phyloP scores from a whole-genome alignment of 768 basidiomycete species.

The Clitopilus passeckerianus region DNA sequence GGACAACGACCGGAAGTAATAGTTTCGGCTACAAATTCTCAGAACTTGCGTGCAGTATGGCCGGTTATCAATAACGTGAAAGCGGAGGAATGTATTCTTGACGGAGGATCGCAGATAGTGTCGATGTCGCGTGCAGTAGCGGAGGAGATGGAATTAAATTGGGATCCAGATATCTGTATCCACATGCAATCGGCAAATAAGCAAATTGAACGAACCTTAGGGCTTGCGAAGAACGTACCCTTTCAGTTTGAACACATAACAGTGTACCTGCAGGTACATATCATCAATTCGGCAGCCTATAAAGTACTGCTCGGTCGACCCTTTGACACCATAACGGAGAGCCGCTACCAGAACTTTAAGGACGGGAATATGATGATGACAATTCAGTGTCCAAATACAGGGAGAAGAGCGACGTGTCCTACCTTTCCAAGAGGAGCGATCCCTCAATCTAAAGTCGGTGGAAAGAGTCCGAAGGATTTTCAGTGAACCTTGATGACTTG shows the following conservation, averaged over 20 bases:
- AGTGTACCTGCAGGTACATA: slow-evolving; percentile 10
- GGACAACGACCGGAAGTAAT: background rate
- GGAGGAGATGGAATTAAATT: background rate
- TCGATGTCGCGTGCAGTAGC: background rate
- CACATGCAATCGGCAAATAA: slow-evolving; percentile 1
- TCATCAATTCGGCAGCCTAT: slow-evolving; percentile 1
- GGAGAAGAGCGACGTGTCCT: slow-evolving; percentile 4
- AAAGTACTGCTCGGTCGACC: slow-evolving; percentile 13
- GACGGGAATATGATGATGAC: slow-evolving; percentile 12
- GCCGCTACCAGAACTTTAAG: slow-evolving; percentile 6
- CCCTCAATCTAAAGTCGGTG: background rate
- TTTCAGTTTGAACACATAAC: slow-evolving; percentile 8
- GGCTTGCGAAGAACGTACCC: slow-evolving; percentile 6
- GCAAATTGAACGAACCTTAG: slow-evolving; percentile 1
- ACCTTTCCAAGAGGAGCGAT: slow-evolving; percentile 3
- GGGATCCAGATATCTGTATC: background rate
- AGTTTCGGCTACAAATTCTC: background rate
- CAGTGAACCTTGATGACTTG: slow-evolving; percentile 5
- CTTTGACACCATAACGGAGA: slow-evolving; percentile 13
- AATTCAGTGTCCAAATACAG: slow-evolving; percentile 15
- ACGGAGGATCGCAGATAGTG: background rate
- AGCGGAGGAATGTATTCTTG: background rate
- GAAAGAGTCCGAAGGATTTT: slow-evolving; percentile 4
- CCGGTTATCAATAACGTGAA: background rate
- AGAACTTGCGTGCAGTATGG: background rate